Base-by-base conservation (phyloP, 441 rosid species). In the Corymbia calophylla region DNA sequence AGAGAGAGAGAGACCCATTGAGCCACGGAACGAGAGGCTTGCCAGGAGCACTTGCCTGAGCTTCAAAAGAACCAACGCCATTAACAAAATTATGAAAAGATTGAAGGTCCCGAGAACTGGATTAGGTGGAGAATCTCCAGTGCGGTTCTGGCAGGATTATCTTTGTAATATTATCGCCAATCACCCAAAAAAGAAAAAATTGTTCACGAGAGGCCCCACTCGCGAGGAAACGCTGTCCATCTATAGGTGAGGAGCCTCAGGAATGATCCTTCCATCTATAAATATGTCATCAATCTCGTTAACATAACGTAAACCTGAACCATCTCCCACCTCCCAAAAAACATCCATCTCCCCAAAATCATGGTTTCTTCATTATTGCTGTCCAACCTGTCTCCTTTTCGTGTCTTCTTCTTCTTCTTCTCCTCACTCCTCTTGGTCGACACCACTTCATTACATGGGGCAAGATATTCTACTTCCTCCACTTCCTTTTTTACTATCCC, bases 31-130 rank as follows among this genome's bases (percentile, higher is more conserved):
- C 0, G 1, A 58, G 64, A 25, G 64, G 0, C 64, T 58, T 58
- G 64, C 14, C 0, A 58, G n/a, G n/a, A 58, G n/a, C 64, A 58
- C 25, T 0, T 0, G 14, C n/a, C 25, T 58, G n/a, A 23, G 14
- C 64, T 29, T 58, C 29, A 58, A 23, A 58, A 25, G 64, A 58
- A 58, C n/a, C 0, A 4, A 0, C 10, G 23, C 64, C 64, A 58
- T 58, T 39, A 39, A 39, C 44, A 39, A 58, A 58, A 58, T 58
- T 58, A 29, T 58, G 0, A 25, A 58, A 58, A 4, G 9, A 9
- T 58, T 58, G 64, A 58, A 58, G 44, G 44, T 39, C 5, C 5
- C 44, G 5, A 39, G 44, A 39, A 39, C 44, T 39, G 44, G 44
- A 39, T 39, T 39, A 39, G 44, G 44, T 39, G 44, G 44, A 39